phyloP scores from a whole-genome alignment of 2,329 filamentous ascomycete species.

The Coniochaeta hoffmannii region DNA sequence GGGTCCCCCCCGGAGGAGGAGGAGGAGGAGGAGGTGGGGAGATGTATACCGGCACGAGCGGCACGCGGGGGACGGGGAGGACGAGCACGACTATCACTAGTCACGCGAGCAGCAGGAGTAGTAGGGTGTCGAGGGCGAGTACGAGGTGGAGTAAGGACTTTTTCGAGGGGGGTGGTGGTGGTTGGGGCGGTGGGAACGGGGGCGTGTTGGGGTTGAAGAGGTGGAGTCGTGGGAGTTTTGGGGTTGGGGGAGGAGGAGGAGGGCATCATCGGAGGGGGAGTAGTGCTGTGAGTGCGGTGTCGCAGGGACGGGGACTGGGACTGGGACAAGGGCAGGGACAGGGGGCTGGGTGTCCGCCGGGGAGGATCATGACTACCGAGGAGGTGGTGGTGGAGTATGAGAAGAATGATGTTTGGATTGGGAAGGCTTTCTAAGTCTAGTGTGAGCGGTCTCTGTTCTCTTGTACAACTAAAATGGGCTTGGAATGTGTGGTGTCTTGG shows the following conservation, averaged over 20 bases:
- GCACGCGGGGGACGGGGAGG: conserved; percentile 10
- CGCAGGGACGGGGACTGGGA: conserved; percentile 3
- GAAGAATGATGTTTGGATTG: conserved; percentile 1
- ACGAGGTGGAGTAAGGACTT: conserved; percentile 8
- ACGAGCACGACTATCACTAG: conserved; percentile 12
- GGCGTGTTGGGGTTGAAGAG: background rate
- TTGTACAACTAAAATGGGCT: too few relatives aligned
- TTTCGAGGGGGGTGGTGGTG: background rate
- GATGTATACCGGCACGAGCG: conserved; percentile 9
- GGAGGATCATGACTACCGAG: conserved; percentile 14
- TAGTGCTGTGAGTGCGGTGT: conserved; percentile 4
- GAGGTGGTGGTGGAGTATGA: conserved; percentile 16
- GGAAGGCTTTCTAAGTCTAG: conserved; percentile 1
- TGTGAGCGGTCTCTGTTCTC: too few relatives aligned
- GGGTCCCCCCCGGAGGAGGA: background rate
- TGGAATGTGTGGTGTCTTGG: too few relatives aligned
- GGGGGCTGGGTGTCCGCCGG: conserved; percentile 8
- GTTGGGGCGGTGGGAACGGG: background rate
- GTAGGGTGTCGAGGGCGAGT: conserved; percentile 6
- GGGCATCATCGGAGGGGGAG: background rate
- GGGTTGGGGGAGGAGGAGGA: too few relatives aligned
- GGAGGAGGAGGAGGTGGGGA: conserved; percentile 2
- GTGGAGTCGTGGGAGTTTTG: background rate
- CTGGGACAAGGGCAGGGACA: background rate
- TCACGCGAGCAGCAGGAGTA: conserved; percentile 5